These are phyloP conservation scores for Paraphaeosphaeria sporulosa DNA, from an alignment of 2,329 filamentous ascomycete species.

Conservation along the genomic window DNA sequence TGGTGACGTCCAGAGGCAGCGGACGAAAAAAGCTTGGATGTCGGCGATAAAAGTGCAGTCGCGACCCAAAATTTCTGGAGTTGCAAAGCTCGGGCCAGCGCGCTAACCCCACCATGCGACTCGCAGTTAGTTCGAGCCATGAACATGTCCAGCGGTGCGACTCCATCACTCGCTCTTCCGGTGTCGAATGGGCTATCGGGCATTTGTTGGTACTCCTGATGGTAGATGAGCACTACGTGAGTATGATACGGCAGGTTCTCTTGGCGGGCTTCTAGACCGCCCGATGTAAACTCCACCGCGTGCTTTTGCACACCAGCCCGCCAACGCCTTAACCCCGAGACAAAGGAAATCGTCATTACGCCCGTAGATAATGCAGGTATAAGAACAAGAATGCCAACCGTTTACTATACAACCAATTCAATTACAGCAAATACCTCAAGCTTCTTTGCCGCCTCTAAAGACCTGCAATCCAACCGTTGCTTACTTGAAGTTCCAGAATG, in stretches of 20 bases:
- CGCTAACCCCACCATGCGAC: background rate
- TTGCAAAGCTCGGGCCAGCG: background rate
- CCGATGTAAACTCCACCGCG: background rate
- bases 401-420: background rate
- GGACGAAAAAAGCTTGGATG: constrained; percentile 4
- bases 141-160: no score
- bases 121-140: no score
- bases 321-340: constrained; percentile 1
- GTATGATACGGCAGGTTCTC: background rate
- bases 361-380: background rate
- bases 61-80: constrained; percentile 4
- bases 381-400: background rate
- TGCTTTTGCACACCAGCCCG: background rate
- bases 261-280: background rate
- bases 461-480: background rate
- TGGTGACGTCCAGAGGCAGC: background rate
- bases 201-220: background rate
- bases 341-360: background rate
- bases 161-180: no score
- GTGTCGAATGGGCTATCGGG: background rate
- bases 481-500: background rate
- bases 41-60: background rate
- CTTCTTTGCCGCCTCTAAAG: background rate
- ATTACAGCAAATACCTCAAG: background rate
- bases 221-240: background rate